Conservation (phyloP, 108 stramenopile species). For the Pseudonitzschia multistriata region DNA sequence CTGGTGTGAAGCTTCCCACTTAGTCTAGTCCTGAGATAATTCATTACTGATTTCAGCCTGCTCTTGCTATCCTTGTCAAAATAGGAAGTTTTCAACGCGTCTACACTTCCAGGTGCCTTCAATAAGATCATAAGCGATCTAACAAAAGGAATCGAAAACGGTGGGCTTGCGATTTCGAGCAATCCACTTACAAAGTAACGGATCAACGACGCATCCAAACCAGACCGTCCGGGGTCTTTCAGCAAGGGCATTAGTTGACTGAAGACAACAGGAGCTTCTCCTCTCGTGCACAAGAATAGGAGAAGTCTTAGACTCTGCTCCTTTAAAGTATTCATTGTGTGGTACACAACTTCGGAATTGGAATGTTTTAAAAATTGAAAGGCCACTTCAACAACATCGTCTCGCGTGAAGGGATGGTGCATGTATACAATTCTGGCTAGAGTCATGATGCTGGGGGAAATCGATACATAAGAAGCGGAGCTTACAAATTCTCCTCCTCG, state of each 20-base stretch:
- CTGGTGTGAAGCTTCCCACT: conserved; percentile 17
- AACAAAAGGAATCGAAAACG: conserved; percentile 65
- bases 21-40: conserved; percentile 26
- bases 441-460: conserved; percentile 76
- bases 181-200: conserved; percentile 75
- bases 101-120: conserved; percentile 51
- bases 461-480: conserved; percentile 73
- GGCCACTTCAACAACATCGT: conserved; percentile 57
- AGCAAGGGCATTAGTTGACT: conserved; percentile 46
- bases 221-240: conserved; percentile 44
- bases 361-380: conserved; percentile 71
- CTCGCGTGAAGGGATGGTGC: conserved; percentile 70
- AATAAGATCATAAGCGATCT: conserved; percentile 48
- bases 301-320: conserved; percentile 82
- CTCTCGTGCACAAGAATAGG: conserved; percentile 59
- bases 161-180: conserved; percentile 61
- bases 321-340: conserved; percentile 81
- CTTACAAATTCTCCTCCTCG: conserved; percentile 61
- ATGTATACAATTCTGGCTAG: conserved; percentile 56
- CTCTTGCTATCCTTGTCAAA: conserved; percentile 53
- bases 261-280: conserved; percentile 59
- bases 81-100: conserved; percentile 68
- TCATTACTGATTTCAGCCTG: conserved; percentile 17
- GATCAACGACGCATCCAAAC: conserved; percentile 73
- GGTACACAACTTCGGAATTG: conserved; percentile 76